Percentiles rank a stretch among this genome's conserved stretches.
Evolutionary conservation across 495 filamentous ascomycete genomes (phyloP).

Genomic region (Mycothermus thermophilus): DNA sequence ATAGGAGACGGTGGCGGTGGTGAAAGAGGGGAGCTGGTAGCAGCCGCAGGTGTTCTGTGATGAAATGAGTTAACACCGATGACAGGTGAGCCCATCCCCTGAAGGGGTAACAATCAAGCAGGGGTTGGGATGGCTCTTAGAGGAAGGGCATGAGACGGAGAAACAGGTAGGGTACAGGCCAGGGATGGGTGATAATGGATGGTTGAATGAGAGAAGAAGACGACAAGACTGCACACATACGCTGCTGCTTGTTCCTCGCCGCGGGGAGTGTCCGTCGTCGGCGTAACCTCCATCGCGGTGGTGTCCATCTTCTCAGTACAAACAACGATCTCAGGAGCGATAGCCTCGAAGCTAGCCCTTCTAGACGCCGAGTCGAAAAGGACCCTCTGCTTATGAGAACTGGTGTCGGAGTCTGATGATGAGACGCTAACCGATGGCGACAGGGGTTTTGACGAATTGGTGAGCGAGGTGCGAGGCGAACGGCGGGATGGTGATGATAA

Average conservation of each 20-base stretch:
- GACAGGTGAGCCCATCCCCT: background rate
- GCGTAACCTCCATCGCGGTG: too few relatives aligned
- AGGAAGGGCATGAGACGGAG: too few relatives aligned
- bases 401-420: constrained; percentile 1
- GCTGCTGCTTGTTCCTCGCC: constrained; percentile 1
- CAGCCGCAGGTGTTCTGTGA: background rate
- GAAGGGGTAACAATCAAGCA: too few relatives aligned
- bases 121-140: too few relatives aligned
- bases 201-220: too few relatives aligned
- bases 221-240: constrained; percentile 1
- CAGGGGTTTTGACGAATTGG: constrained; percentile 7
- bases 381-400: background rate
- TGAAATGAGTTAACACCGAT: background rate
- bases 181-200: too few relatives aligned
- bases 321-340: constrained; percentile 26
- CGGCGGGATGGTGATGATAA: too few relatives aligned
- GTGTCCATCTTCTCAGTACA: constrained; percentile 23
- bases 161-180: too few relatives aligned
- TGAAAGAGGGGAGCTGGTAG: too few relatives aligned
- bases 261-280: background rate
- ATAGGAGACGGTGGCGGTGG: background rate
- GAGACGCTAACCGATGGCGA: constrained; percentile 5
- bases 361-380: constrained; percentile 1
- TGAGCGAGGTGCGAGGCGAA: constrained; percentile 9
- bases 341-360: constrained; percentile 13